Conservation (phyloP, 441 rosid genomes). For the Erodium texanum region DNA sequence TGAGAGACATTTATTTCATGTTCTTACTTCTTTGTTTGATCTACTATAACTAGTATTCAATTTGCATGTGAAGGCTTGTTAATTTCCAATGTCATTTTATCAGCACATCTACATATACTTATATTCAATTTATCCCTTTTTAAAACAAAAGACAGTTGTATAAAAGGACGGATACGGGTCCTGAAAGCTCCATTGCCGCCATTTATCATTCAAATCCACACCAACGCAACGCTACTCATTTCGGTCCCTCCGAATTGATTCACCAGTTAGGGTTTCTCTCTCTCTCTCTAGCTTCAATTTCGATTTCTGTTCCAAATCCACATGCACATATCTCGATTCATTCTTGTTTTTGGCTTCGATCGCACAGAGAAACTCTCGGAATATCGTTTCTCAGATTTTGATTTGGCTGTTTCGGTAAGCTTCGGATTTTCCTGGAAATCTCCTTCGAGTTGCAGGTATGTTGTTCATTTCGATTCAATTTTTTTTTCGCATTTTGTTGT, state of each 20-base stretch:
- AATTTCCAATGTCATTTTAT: no score
- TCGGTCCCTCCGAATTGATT: slow-evolving; percentile 1
- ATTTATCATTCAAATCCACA: slow-evolving; percentile 4
- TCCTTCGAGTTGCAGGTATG: background rate
- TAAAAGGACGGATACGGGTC: background rate
- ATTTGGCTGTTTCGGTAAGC: background rate
- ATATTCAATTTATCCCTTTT: background rate
- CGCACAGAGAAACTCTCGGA: background rate
- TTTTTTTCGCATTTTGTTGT: background rate
- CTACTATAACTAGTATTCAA: no score
- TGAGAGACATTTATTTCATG: no score
- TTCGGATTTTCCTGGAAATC: background rate
- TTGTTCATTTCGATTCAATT: background rate
- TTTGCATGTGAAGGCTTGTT: no score
- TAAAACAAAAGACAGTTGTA: background rate
- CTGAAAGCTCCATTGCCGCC: background rate
- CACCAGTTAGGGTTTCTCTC: background rate
- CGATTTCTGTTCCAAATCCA: background rate
- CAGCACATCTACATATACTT: no score
- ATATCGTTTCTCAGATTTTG: background rate
- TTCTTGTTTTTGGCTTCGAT: background rate
- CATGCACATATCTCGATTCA: background rate
- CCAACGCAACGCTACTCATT: background rate
- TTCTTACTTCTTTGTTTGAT: no score
- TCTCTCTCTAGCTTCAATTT: background rate